Conservation (phyloP, 179 eudicot species). For the Beta lomatogona region DNA sequence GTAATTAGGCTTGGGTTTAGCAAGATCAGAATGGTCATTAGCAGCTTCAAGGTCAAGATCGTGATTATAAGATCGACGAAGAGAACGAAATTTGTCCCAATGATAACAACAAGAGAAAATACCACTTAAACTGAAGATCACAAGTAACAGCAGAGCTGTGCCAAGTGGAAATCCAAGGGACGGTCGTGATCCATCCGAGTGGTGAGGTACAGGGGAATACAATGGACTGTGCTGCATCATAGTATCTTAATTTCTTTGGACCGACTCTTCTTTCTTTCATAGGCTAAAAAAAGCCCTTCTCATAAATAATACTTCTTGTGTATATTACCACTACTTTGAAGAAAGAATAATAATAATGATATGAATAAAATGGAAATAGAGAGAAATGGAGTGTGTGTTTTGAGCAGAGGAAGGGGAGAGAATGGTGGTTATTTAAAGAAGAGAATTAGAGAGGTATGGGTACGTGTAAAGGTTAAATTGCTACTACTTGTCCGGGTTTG, state of each 20-base stretch:
- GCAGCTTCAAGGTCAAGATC: conserved; percentile 50
- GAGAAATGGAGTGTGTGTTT: not conserved
- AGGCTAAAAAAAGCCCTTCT: conserved; percentile 5
- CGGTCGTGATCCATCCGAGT: conserved; percentile 57
- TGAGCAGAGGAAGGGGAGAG: conserved; percentile 7
- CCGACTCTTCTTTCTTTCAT: conserved; percentile 33
- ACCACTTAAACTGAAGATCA: conserved; percentile 81
- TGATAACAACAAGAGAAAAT: conserved; percentile 90
- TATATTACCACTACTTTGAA: not conserved
- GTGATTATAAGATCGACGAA: conserved; percentile 46
- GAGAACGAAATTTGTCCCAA: conserved; percentile 80
- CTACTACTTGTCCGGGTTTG: conserved; percentile 32
- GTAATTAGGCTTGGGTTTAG: conserved; percentile 35
- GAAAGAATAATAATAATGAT: too few species aligned
- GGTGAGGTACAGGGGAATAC: conserved; percentile 30
- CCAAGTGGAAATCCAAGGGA: conserved; percentile 89
- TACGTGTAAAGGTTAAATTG: conserved; percentile 31
- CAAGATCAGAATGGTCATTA: conserved; percentile 17
- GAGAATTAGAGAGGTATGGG: not conserved
- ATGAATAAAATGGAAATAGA: not conserved
- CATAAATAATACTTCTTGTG: not conserved
- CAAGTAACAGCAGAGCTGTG: conserved; percentile 61
- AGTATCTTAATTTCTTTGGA: not conserved
- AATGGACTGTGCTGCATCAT: conserved; percentile 29
- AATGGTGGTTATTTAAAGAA: conserved; percentile 18